Conservation (phyloP, 2,329 filamentous ascomycete species). For the Onygenales sp. region DNA sequence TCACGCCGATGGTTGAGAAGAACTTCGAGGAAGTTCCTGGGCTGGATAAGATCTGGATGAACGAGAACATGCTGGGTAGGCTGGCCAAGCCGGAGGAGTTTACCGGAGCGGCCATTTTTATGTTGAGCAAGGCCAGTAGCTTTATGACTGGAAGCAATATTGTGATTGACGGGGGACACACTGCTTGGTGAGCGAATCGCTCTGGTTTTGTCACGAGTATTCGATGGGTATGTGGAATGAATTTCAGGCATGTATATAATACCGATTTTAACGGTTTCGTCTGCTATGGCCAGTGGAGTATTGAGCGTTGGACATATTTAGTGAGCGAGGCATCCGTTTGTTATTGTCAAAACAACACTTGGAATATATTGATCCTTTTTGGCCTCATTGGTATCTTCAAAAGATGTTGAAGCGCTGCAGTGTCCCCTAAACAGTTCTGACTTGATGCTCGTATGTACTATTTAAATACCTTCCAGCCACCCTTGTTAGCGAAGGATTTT, state of each 20-base stretch:
- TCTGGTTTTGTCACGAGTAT: not conserved
- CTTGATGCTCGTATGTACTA: no score
- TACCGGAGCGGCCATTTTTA: constrained; percentile 57
- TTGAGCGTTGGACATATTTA: no score
- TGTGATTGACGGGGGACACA: constrained; percentile 63
- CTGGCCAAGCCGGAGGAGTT: constrained; percentile 49
- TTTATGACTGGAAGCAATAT: constrained; percentile 64
- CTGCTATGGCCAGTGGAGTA: not conserved
- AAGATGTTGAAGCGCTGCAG: no score
- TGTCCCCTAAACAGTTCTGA: no score
- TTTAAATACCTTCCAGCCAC: no score
- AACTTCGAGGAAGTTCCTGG: constrained; percentile 65
- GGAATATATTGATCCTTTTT: no score
- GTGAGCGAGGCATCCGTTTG: no score
- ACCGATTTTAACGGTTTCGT: not conserved
- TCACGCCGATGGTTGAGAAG: constrained; percentile 67
- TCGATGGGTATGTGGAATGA: no score
- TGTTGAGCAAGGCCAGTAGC: constrained; percentile 56
- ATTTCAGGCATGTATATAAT: not conserved
- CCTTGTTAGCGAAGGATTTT: no score
- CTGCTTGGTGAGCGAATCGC: constrained; percentile 27
- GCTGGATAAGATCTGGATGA: constrained; percentile 32
- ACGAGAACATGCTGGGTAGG: constrained; percentile 43
- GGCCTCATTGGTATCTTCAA: no score
- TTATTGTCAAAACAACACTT: no score